phyloP scores from a whole-genome alignment of 768 basidiomycete species.

The Cubamyces sp. region DNA sequence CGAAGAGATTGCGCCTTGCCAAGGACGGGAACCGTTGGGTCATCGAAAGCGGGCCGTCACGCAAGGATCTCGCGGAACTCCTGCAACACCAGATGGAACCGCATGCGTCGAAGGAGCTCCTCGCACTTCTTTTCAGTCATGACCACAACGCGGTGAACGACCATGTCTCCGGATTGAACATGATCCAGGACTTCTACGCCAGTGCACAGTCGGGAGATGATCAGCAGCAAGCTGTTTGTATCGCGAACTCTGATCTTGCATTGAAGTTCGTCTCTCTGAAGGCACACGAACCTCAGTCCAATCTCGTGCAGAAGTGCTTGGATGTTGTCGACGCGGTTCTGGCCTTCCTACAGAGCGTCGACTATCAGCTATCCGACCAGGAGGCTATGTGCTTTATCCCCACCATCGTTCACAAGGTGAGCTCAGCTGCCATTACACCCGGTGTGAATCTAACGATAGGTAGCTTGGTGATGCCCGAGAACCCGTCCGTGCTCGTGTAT shows the following conservation, averaged over 20 bases:
- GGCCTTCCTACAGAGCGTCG: conserved; percentile 68
- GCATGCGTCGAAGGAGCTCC: conserved; percentile 73
- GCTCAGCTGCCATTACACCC: background rate
- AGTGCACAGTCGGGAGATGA: conserved; percentile 60
- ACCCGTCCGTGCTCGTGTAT: conserved; percentile 75
- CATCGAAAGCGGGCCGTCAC: conserved; percentile 80
- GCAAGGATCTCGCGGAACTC: conserved; percentile 85
- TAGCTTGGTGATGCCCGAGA: conserved; percentile 95
- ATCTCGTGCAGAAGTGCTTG: conserved; percentile 83
- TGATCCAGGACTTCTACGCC: conserved; percentile 76
- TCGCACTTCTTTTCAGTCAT: conserved; percentile 85
- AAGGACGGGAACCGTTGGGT: conserved; percentile 86
- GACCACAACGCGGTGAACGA: conserved; percentile 97
- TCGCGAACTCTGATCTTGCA: conserved; percentile 89
- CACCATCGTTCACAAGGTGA: conserved; percentile 86
- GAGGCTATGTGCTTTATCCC: conserved; percentile 91
- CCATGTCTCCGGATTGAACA: conserved; percentile 75
- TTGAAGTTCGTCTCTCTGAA: conserved; percentile 94
- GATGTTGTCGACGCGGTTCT: conserved; percentile 84
- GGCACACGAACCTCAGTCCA: conserved; percentile 89
- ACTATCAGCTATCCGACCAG: conserved; percentile 80
- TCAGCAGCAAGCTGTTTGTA: conserved; percentile 60
- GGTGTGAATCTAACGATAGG: conserved; percentile 1
- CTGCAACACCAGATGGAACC: conserved; percentile 93
- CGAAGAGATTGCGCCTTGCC: conserved; percentile 65